Conservation (phyloP, 2,329 filamentous ascomycete genomes). For the Dryadomyces sulphureus region DNA sequence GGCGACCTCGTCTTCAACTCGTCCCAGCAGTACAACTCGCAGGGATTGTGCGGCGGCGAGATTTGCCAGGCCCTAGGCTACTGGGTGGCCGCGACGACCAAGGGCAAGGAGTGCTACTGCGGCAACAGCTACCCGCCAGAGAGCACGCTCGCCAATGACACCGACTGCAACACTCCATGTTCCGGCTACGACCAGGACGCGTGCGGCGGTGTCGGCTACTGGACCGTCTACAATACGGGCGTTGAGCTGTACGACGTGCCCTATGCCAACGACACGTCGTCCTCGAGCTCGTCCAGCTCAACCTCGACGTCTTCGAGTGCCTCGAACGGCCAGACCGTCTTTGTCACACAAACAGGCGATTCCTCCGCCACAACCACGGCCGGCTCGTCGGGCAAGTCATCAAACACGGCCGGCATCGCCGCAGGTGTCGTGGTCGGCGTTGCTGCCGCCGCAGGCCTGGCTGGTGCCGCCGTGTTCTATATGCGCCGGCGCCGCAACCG, state of each 20-base stretch:
- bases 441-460: constrained; percentile 48
- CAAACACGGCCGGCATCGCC: constrained; percentile 63
- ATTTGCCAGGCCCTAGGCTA: constrained; percentile 27
- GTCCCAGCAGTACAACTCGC: constrained; percentile 19
- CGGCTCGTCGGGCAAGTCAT: constrained; percentile 3
- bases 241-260: constrained; percentile 24
- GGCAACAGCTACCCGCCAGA: constrained; percentile 52
- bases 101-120: constrained; percentile 55
- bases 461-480: constrained; percentile 54
- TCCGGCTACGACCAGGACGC: constrained; percentile 44
- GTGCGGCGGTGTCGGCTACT: constrained; percentile 45
- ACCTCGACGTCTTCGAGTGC: constrained; percentile 7
- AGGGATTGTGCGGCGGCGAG: constrained; percentile 25
- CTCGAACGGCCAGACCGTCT: constrained; percentile 10
- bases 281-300: constrained; percentile 10
- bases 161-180: constrained; percentile 51
- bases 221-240: constrained; percentile 37
- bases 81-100: constrained; percentile 47
- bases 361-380: constrained; percentile 9
- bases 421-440: constrained; percentile 80
- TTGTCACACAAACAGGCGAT: constrained; percentile 13
- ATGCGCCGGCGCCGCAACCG: constrained; percentile 61
- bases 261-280: constrained; percentile 14
- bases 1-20: constrained; percentile 22
- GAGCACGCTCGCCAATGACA: constrained; percentile 36